phyloP scores from a whole-genome alignment of 1,139 yeast genomes.

The Saccharomyces hybrid region DNA sequence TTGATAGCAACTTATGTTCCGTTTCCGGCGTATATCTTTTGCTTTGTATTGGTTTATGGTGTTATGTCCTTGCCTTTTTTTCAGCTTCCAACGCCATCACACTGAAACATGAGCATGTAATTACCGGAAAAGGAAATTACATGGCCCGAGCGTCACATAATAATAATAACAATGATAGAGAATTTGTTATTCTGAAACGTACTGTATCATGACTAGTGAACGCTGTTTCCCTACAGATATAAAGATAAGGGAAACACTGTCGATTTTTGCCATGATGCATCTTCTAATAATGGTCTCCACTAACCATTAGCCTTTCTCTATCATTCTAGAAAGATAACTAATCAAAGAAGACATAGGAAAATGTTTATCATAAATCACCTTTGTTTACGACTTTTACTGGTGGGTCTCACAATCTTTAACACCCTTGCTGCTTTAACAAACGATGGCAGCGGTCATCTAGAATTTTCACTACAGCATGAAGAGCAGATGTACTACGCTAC shows the following conservation, averaged over 20 bases:
- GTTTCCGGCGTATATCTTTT: not conserved
- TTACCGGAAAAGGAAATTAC: not conserved
- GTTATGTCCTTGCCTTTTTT: not conserved
- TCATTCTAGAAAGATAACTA: not conserved
- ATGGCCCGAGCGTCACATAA: slow-evolving; percentile 1
- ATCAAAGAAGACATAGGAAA: not conserved
- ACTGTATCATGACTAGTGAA: not conserved
- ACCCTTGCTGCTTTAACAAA: not conserved
- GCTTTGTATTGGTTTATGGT: not conserved
- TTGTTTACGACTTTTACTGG: not conserved
- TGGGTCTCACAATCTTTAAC: not conserved
- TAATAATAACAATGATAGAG: not conserved
- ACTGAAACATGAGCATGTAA: not conserved
- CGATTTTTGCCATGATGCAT: not conserved
- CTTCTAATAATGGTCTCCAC: not conserved
- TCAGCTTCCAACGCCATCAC: not conserved
- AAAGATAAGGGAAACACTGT: not conserved
- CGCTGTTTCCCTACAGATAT: not conserved
- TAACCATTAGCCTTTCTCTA: not conserved
- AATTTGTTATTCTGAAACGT: not conserved
- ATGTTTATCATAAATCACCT: not conserved
- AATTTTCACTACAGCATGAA: slow-evolving; percentile 20
- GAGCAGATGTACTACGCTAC: slow-evolving; percentile 36
- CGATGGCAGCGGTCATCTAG: slow-evolving; percentile 2
- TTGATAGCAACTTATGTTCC: not conserved